These are phyloP conservation scores for Aspergillus cristatus DNA, from an alignment of 495 filamentous ascomycete genomes.

Conservation along the genomic window DNA sequence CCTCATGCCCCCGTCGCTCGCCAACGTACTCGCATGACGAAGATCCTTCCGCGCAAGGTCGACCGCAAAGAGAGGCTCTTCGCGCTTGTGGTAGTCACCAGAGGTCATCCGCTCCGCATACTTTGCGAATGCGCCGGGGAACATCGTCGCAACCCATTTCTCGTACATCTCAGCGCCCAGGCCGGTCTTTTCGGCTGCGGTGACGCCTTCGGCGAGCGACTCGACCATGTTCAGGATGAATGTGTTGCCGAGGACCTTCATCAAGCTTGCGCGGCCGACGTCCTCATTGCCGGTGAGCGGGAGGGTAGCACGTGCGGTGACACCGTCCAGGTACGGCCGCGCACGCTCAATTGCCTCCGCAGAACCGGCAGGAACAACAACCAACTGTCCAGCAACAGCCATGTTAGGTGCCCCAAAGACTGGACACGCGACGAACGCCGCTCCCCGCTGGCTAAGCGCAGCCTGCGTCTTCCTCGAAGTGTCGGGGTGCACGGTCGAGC, in stretches of 20 bases:
- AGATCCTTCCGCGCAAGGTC: conserved; percentile 83
- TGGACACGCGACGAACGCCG: conserved; percentile 68
- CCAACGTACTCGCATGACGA: conserved; percentile 61
- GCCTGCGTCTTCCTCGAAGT: conserved; percentile 58
- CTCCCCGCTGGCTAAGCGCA: conserved; percentile 46
- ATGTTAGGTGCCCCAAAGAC: conserved; percentile 76
- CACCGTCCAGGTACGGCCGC: conserved; percentile 67
- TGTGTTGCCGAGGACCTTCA: conserved; percentile 83
- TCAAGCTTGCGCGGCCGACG: conserved; percentile 24
- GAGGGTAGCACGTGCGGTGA: conserved; percentile 63
- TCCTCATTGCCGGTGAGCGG: conserved; percentile 32
- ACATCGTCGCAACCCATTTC: conserved; percentile 54
- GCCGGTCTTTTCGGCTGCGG: conserved; percentile 72
- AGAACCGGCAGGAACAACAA: conserved; percentile 69
- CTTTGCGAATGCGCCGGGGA: conserved; percentile 45
- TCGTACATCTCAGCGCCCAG: conserved; percentile 62
- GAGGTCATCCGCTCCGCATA: conserved; percentile 65
- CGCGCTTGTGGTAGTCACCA: conserved; percentile 63
- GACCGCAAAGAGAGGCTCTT: conserved; percentile 77
- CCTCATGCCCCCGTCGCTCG: conserved; percentile 48
- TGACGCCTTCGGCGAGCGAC: conserved; percentile 63
- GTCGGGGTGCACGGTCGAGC: conserved; percentile 81
- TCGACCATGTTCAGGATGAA: conserved; percentile 81
- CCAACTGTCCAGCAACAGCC: conserved; percentile 65
- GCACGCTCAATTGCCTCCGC: conserved; percentile 50